Percentiles rank a stretch among this genome's conserved stretches.
Evolutionary conservation across 768 basidiomycete species (phyloP).

Genomic region (Suillus weaverae): DNA sequence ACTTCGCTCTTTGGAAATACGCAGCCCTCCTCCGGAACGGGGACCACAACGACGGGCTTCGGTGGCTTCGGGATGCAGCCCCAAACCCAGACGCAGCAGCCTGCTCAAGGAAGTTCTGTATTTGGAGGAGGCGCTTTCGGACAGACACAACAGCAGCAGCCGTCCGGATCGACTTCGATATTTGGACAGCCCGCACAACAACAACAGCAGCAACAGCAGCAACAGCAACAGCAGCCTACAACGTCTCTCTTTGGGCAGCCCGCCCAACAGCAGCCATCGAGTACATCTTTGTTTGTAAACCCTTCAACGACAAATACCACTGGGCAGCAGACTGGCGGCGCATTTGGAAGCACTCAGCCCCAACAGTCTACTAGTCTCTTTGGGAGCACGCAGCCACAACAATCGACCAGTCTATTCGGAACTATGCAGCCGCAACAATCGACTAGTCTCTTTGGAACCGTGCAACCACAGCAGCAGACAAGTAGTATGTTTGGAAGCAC

Average conservation of each 20-base stretch:
- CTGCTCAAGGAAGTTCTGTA: slow-evolving; percentile 19
- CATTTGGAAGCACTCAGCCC: slow-evolving; percentile 41
- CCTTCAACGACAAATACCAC: slow-evolving; percentile 8
- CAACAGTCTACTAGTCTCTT: slow-evolving; percentile 25
- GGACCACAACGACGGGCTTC: slow-evolving; percentile 11
- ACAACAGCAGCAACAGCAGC: slow-evolving; percentile 17
- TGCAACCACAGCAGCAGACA: slow-evolving; percentile 16
- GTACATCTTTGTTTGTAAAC: slow-evolving; percentile 3
- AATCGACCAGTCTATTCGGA: slow-evolving; percentile 22
- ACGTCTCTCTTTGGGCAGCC: slow-evolving; percentile 40
- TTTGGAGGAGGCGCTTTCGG: slow-evolving; percentile 19
- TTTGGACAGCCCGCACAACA: slow-evolving; percentile 29
- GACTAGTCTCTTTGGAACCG: slow-evolving; percentile 25
- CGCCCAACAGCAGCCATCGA: slow-evolving; percentile 21
- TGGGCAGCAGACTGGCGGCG: slow-evolving; percentile 32
- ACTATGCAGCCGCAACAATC: slow-evolving; percentile 19
- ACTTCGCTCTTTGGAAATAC: slow-evolving; percentile 34
- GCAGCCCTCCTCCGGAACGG: slow-evolving; percentile 2
- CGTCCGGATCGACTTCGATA: slow-evolving; percentile 23
- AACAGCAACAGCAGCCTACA: slow-evolving; percentile 36
- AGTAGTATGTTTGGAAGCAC: slow-evolving; percentile 20
- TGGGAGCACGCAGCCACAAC: slow-evolving; percentile 17
- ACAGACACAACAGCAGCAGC: slow-evolving; percentile 24
- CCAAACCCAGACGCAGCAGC: slow-evolving; percentile 25
- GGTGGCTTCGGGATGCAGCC: slow-evolving; percentile 38